Evolutionary conservation across 2,329 filamentous ascomycete genomes (phyloP), one percentile per base, ranked within the genome.

Genomic region (Monilinia fructicola): DNA sequence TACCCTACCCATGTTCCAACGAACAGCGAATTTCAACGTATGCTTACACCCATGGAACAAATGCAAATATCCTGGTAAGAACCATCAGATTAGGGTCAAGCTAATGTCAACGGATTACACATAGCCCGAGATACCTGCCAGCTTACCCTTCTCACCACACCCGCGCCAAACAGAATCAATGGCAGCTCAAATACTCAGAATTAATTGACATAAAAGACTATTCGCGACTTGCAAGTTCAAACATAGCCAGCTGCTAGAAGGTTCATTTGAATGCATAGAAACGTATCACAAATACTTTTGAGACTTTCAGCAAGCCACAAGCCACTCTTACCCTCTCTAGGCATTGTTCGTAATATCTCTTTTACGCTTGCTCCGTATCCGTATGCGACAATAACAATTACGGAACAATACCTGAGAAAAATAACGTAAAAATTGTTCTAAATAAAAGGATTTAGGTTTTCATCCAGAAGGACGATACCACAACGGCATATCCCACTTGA

Each of bases 41-140:
- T 31, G 40, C 40, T 31, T 59, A 59, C 26, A 54, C 38, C 55
- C 55, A 46, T 58, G 40, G 3, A 31, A 58, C 23, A 46, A 46
- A 58, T 58, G 16, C 38, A 31, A 46, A 46, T 59, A 59, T n/a
- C 55, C 55, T 46, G n/a, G 55, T 31, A 21, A 14, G 18, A 46
- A 59, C 18, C 55, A 21, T 44, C 40, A 23, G 42, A 28, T 31
- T 31, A 26, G 55, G 21, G 40, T 21, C 40, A 14, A 31, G n/a
- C 48, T 52, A 23, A 52, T 26, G 11, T 12, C 14, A 52, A 52
- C 16, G 14, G 54, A 16, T n/a, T 58, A 28, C 40, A n/a, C 10
- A 31, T 31, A 14, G 40, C 26, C 52, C 52, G 55, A 53, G 23
- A 53, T 26, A 31, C 50, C 48, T 50, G 42, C 7, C 42, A 28